Conservation (phyloP, 768 basidiomycete genomes). For the Amanita muscaria region DNA sequence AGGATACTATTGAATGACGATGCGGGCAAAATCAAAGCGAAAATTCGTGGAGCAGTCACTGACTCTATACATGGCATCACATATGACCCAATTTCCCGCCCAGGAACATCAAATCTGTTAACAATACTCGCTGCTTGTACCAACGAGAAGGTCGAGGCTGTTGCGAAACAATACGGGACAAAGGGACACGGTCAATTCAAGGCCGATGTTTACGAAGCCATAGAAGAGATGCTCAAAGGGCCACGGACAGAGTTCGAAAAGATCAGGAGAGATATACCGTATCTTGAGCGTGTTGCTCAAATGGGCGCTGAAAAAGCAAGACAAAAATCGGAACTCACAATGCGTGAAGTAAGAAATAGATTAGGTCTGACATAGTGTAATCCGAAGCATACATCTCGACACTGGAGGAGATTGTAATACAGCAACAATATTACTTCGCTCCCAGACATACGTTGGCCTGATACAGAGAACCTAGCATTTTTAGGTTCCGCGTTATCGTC, state of each 20-base stretch:
- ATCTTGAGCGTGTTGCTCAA: slow-evolving; percentile 51
- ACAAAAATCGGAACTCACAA: slow-evolving; percentile 49
- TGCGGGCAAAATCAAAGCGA: slow-evolving; percentile 46
- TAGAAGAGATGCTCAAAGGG: slow-evolving; percentile 54
- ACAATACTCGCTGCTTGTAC: slow-evolving; percentile 73
- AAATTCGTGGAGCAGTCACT: slow-evolving; percentile 77
- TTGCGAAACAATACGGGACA: slow-evolving; percentile 43
- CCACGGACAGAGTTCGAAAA: slow-evolving; percentile 66
- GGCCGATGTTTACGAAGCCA: slow-evolving; percentile 60
- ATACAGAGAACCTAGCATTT: no score
- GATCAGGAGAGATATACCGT: slow-evolving; percentile 49
- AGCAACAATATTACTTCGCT: no score
- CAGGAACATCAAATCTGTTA: slow-evolving; percentile 78
- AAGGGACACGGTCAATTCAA: slow-evolving; percentile 66
- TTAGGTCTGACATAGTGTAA: slow-evolving; percentile 38
- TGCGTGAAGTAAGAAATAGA: slow-evolving; percentile 57
- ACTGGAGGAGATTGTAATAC: no score
- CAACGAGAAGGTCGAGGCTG: slow-evolving; percentile 30
- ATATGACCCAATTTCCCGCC: slow-evolving; percentile 72
- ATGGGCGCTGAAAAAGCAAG: slow-evolving; percentile 59
- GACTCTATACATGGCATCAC: slow-evolving; percentile 71
- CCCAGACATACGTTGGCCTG: no score
- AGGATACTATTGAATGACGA: slow-evolving; percentile 84
- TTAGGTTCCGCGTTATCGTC: slow-evolving; percentile 2
- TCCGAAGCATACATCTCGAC: not conserved